Conservation (phyloP, 225 moss, liverwort and hornwort species). For the Sphagnum contortum region DNA sequence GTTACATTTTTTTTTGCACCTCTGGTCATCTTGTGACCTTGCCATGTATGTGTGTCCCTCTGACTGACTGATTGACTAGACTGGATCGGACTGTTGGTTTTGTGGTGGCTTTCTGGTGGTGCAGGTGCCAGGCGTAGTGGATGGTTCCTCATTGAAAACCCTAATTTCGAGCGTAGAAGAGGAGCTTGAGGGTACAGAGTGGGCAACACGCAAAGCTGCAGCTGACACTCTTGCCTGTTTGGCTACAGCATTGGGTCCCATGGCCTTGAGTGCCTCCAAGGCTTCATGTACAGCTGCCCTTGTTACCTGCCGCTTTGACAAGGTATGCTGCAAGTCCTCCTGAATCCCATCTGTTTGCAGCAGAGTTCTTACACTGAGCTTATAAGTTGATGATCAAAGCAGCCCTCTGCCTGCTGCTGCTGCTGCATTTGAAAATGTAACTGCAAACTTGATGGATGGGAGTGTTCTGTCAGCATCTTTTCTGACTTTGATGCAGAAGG, state of each 20-base stretch:
- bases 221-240: constrained; percentile 56
- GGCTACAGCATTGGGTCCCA: constrained; percentile 45
- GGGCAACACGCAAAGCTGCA: constrained; percentile 65
- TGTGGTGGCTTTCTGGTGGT: not conserved
- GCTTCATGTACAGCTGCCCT: constrained; percentile 36
- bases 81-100: not conserved
- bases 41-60: not conserved
- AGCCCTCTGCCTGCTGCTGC: no score
- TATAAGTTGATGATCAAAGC: no score
- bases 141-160: constrained; percentile 26
- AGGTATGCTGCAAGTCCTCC: constrained; percentile 24
- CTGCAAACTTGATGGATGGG: no score
- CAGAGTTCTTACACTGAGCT: not conserved
- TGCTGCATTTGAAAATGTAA: not conserved
- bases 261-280: constrained; percentile 32
- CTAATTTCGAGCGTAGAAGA: constrained; percentile 53
- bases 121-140: constrained; percentile 36
- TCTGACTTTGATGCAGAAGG: no score
- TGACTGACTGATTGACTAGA: not conserved
- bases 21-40: no score
- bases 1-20: no score
- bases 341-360: not conserved
- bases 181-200: constrained; percentile 62
- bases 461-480: no score
- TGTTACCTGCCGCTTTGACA: constrained; percentile 66